These are phyloP conservation scores for Kodamaea fungicola DNA, from an alignment of 1,139 yeast species.

Conservation along the genomic window DNA sequence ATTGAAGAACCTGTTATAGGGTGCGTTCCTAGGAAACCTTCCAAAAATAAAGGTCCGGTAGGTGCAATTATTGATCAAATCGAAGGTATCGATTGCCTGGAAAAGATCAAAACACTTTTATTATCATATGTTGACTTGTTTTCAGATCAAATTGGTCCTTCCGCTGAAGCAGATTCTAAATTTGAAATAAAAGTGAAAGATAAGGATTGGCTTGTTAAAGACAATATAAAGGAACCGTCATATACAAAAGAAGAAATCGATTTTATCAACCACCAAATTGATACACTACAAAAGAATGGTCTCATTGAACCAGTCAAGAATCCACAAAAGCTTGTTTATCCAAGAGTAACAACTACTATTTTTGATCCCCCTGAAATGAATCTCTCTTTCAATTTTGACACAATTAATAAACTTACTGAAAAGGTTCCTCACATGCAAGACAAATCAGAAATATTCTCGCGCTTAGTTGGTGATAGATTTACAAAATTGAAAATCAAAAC, in stretches of 20 bases:
- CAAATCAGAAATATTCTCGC: not conserved
- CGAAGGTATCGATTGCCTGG: not conserved
- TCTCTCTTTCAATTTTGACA: not conserved
- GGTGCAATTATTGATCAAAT: not conserved
- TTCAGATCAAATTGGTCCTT: not conserved
- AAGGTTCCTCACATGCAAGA: not conserved
- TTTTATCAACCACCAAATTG: not conserved
- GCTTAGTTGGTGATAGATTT: conserved; percentile 2
- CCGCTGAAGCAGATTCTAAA: not conserved
- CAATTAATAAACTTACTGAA: not conserved
- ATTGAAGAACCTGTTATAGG: conserved; percentile 2
- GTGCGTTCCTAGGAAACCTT: not conserved
- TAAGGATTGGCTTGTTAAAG: not conserved
- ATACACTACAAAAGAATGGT: not conserved
- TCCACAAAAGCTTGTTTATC: not conserved
- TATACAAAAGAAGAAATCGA: not conserved
- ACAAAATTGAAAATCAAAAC: conserved; percentile 1
- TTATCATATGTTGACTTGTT: not conserved
- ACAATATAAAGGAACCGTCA: not conserved
- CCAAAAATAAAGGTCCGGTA: not conserved
- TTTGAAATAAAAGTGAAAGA: not conserved
- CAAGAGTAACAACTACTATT: not conserved
- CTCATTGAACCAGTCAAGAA: not conserved
- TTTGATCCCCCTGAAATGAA: not conserved
- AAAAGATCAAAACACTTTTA: conserved; percentile 1